Evolutionary conservation across 1,139 yeast species (phyloP).

Genomic region (Scheffersomyces parashehatae): DNA sequence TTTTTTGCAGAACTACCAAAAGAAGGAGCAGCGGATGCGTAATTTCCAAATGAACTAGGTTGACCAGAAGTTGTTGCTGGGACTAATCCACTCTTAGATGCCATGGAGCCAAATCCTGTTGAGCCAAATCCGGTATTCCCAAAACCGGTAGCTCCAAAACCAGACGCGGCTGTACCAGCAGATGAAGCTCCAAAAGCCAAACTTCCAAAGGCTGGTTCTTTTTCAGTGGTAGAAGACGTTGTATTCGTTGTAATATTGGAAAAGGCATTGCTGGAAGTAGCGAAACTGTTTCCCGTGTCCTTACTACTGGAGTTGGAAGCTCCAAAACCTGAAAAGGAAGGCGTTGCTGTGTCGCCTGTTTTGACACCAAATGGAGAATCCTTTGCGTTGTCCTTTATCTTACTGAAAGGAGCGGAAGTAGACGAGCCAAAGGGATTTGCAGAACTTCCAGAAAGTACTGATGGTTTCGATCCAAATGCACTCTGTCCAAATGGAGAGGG

Average conservation of each 20-base stretch:
- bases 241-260: background rate
- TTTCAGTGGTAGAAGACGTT: background rate
- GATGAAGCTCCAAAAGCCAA: constrained; percentile 4
- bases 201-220: constrained; percentile 3
- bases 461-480: no score
- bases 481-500: no score
- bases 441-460: no score
- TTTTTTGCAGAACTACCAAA: constrained; percentile 6
- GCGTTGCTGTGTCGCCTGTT: background rate
- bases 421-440: constrained; percentile 8
- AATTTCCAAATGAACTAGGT: constrained; percentile 12
- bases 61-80: no score
- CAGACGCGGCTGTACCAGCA: constrained; percentile 7
- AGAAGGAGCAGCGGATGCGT: constrained; percentile 16
- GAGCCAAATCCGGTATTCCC: constrained; percentile 14
- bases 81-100: background rate
- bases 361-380: background rate
- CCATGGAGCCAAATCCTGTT: constrained; percentile 15
- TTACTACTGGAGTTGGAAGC: constrained; percentile 11
- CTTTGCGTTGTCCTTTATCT: background rate
- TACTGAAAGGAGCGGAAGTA: constrained; percentile 4
- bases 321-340: constrained; percentile 3
- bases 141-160: constrained; percentile 13
- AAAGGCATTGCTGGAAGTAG: background rate
- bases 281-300: constrained; percentile 9